Percentiles rank a stretch among this genome's conserved stretches.
phyloP scores from a whole-genome alignment of 169 alveolate genomes.

The Cryptosporidium ryanae region DNA sequence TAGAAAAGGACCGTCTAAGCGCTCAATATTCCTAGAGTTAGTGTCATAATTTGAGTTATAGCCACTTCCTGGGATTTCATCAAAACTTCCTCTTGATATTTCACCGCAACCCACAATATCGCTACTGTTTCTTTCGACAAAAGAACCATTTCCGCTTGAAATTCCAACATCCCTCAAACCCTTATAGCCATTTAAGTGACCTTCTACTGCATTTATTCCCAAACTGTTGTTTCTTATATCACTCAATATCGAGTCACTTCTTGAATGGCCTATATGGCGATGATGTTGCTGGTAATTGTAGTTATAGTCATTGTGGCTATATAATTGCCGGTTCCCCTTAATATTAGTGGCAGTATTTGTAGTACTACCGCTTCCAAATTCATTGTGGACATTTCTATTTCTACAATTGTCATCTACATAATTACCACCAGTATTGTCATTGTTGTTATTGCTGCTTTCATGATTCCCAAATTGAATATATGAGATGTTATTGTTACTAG shows the following conservation, averaged over 20 bases:
- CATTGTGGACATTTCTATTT: neutral
- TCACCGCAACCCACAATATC: neutral
- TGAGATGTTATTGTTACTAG: conserved; percentile 30
- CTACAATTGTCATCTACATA: neutral
- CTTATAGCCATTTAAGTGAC: conserved; percentile 2
- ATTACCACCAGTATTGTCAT: neutral
- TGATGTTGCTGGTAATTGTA: conserved; percentile 3
- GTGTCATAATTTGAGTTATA: neutral
- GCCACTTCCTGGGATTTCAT: conserved; percentile 16
- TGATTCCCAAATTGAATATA: conserved; percentile 19
- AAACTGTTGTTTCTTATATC: conserved; percentile 2
- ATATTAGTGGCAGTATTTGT: too few relatives aligned
- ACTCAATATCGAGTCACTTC: conserved; percentile 52
- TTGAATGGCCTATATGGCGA: conserved; percentile 19
- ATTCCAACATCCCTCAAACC: conserved; percentile 3
- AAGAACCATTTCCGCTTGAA: conserved; percentile 6
- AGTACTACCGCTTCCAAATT: too few relatives aligned
- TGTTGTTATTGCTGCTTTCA: neutral
- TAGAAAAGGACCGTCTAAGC: conserved; percentile 36
- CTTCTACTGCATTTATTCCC: neutral
- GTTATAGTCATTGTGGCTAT: too few relatives aligned
- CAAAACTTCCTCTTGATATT: neutral
- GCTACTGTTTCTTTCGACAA: neutral
- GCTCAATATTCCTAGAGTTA: conserved; percentile 13
- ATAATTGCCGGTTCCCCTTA: conserved; percentile 29